Base-by-base conservation (phyloP, 352 stramenopile genomes). In the Phytophthora constricta region DNA sequence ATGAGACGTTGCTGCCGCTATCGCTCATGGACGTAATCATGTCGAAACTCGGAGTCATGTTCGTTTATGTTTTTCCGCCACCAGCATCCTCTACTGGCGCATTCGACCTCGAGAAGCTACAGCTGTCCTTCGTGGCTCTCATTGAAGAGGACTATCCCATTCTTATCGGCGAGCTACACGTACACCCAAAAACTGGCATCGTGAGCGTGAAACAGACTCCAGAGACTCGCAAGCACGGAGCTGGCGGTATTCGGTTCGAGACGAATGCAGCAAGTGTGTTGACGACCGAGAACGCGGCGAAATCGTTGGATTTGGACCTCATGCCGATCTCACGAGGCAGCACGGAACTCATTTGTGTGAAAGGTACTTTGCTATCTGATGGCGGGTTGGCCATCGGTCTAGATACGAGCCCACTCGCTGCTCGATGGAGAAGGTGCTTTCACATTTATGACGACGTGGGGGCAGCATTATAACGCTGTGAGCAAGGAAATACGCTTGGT, bases 361-460 rank as follows among this genome's bases (percentile, higher is more conserved):
- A 87, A 65, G 58, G 58, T 16, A 82, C 80, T 23, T 27, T 79
- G 20, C 58, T 91, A 17, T 37, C 66, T 4, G 83, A 89, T 37
- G 80, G 75, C 9, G 77, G 83, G 0, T 50, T 91, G 37, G 79
- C 20, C 19, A 59, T 91, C 49, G 83, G 79, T 0, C 22, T 87
- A 20, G 66, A 86, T 53, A 50, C 66, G 34, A 82, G 41, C 22
- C n/a, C 80, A 91, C 63, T 68, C 47, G 3, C 49, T 91, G 27
- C 63, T 89, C 14, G 82, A 91, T 28, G 78, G 65, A 8, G 74
- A 89, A 39, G 72, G 47, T 1, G 65, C 84, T 51, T 87, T 89
- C 66, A 89, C 74, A 9, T 87, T 91, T 49, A 82, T 85, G 69
- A 83, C 74, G 27, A 60, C 73, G n/a, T 91, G 82, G 80, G 77